Evolutionary conservation across 371 early-diverging fungal species (phyloP), one percentile per base, ranked within the genome.

Genomic region (Circinella umbellata): DNA sequence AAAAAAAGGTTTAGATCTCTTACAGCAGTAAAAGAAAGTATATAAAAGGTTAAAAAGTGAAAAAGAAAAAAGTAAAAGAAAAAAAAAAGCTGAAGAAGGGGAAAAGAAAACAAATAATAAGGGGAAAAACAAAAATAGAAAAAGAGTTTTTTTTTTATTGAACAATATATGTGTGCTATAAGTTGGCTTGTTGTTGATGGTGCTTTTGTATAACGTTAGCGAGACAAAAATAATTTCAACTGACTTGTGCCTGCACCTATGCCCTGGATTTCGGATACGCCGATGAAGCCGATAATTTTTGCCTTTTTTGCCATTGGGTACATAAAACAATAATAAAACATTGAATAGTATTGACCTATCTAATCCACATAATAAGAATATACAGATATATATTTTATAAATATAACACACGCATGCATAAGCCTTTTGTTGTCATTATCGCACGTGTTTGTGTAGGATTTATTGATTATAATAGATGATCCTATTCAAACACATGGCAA

Each of bases 231-330:
- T 0, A 27, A 27, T 27, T 27, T 27, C 27, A 27, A 27, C 27
- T 27, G 27, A 27, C 27, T 27, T 27, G 27, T 27, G 27, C 27
- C 27, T 27, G 27, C 27, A 42, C 42, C 42, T 42, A 42, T 42
- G 35, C 6, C 57, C 57, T 57, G 57, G n/a, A 27, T 57, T 57
- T 57, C 57, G 57, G 57, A 57, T 57, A 34, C 57, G 35, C 57
- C 57, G 57, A 27, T 17, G 14, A 51, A n/a, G 51, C 51, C 51
- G 42, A 42, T n/a, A 15, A 51, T n/a, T 17, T 17, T 51, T 4
- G 51, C 51, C 51, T 51, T 1, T 51, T 51, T 51, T n/a, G 51
- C 15, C 15, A 13, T 1, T 17, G 1, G 51, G 7, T 7, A 42
- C 6, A 6, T 9, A 6, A 42, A 42, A 11, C 42, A 42, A 9